phyloP scores from a whole-genome alignment of 495 filamentous ascomycete genomes.

The Neurospora tetraspora region DNA sequence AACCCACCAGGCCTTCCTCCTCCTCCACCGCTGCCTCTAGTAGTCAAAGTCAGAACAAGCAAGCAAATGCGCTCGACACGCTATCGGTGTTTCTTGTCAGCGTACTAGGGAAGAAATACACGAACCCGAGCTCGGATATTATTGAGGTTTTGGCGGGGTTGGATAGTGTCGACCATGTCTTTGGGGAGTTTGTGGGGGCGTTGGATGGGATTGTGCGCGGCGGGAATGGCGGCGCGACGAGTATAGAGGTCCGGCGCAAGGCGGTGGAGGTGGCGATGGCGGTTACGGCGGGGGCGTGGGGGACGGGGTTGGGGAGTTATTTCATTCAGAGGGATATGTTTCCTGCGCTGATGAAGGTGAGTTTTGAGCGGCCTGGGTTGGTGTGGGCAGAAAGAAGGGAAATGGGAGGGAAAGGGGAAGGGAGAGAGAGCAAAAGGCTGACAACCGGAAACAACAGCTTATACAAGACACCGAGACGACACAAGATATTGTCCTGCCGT shows the following conservation, averaged over 20 bases:
- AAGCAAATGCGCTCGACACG: not conserved
- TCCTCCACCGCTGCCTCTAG: not conserved
- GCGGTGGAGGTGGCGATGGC: conserved; percentile 75
- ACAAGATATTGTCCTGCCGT: conserved; percentile 56
- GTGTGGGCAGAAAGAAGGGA: not conserved
- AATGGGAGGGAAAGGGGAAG: not conserved
- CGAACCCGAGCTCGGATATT: conserved; percentile 90
- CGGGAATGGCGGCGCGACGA: not conserved
- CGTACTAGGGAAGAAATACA: conserved; percentile 81
- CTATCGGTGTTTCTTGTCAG: conserved; percentile 53
- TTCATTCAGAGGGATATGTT: conserved; percentile 94
- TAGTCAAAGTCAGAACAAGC: not conserved
- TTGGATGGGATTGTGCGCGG: conserved; percentile 75
- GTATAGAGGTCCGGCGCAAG: conserved; percentile 57
- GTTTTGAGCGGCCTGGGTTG: not conserved
- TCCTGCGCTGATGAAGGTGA: conserved; percentile 86
- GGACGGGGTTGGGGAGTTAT: conserved; percentile 86
- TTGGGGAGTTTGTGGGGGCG: conserved; percentile 77
- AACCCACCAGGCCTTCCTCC: conserved; percentile 9
- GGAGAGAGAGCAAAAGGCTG: not conserved
- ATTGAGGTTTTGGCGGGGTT: conserved; percentile 83
- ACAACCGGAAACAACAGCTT: conserved; percentile 44
- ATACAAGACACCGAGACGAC: conserved; percentile 69
- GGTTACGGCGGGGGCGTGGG: conserved; percentile 84
- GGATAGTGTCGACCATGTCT: conserved; percentile 73